phyloP scores from a whole-genome alignment of 2,329 filamentous ascomycete species.

The Aspergillus thermomutatus region DNA sequence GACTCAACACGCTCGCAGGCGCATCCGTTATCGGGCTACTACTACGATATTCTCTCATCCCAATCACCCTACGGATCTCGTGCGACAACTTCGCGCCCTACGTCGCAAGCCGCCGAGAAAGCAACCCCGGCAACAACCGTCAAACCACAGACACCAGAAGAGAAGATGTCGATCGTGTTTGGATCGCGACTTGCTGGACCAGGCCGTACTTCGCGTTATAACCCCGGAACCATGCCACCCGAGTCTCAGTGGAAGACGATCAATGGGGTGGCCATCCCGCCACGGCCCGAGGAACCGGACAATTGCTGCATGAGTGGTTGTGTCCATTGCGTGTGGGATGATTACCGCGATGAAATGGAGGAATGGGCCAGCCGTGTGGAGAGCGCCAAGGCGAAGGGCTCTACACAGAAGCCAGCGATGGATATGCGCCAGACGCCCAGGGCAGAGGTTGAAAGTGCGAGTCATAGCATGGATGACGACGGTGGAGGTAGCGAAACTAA shows the following conservation, averaged over 20 bases:
- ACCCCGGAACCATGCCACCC: slow-evolving; percentile 54
- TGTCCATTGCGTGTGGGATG: slow-evolving; percentile 95
- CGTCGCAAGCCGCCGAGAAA: slow-evolving; percentile 15
- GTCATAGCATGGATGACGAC: slow-evolving; percentile 72
- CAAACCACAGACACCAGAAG: slow-evolving; percentile 32
- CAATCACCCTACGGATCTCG: slow-evolving; percentile 22
- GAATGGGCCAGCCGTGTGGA: slow-evolving; percentile 69
- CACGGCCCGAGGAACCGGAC: slow-evolving; percentile 82
- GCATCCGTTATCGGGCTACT: slow-evolving; percentile 43
- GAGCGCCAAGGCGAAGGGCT: slow-evolving; percentile 53
- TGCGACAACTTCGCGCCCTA: slow-evolving; percentile 16
- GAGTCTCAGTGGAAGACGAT: slow-evolving; percentile 58
- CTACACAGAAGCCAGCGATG: slow-evolving; percentile 21
- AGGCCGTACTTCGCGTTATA: slow-evolving; percentile 57
- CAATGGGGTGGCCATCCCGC: slow-evolving; percentile 78
- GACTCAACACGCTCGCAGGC: slow-evolving; percentile 28
- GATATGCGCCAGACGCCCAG: slow-evolving; percentile 33
- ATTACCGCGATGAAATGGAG: slow-evolving; percentile 86
- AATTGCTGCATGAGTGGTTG: slow-evolving; percentile 99
- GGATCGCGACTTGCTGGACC: slow-evolving; percentile 75
- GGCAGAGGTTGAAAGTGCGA: slow-evolving; percentile 47
- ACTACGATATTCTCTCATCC: slow-evolving; percentile 39
- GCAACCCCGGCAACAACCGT: slow-evolving; percentile 13
- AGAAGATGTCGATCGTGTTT: slow-evolving; percentile 69
- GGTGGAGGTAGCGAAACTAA: slow-evolving; percentile 70